Evolutionary conservation across 2,329 filamentous ascomycete genomes (phyloP), one percentile per base, ranked within the genome.

Genomic region (Penicillium concentricum): DNA sequence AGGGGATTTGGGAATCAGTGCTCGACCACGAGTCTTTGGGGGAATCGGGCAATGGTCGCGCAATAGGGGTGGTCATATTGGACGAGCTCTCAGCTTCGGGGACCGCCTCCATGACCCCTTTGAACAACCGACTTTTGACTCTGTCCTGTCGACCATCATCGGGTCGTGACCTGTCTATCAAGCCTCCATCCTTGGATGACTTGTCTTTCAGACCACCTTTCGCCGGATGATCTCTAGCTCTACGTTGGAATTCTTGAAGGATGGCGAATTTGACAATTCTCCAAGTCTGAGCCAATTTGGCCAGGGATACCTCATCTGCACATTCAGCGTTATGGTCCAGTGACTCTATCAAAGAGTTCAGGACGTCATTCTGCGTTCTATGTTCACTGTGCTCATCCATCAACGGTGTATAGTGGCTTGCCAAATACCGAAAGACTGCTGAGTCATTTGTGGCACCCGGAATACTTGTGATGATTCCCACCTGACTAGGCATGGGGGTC

Each of bases 251-350:
- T 57, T 84, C 81, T 56, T 79, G 76, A 2, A 79, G 67, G 51
- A 84, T 74, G 26, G 79, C 76, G 54, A 78, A 75, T 52, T 79
- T 81, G 34, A 85, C 69, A 22, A 87, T 78, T 52, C 78, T 79
- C 84, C 84, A 87, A 20, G 82, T 83, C 60, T 86, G 81, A 32
- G 84, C 81, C 44, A 84, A 72, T 52, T 80, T 77, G 61, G 80
- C 74, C 59, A 80, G 71, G 38, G 79, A 78, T 34, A 78, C 77
- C 55, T 76, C 72, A 59, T 83, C 77, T 26, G 82, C 82, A 61
- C 81, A 77, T 44, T 77, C 72, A 5, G 81, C 81, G 69, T 86
- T 87, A 34, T 79, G 76, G 51, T 81, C 76, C 48, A 85, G 79
- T 6, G 77, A 75, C 10, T 76, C 73, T 20, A 76, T 59, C 41